These are phyloP conservation scores for Papiliotrema terrestris DNA, from an alignment of 1,284 basidiomycete genomes.

Conservation along the genomic window DNA sequence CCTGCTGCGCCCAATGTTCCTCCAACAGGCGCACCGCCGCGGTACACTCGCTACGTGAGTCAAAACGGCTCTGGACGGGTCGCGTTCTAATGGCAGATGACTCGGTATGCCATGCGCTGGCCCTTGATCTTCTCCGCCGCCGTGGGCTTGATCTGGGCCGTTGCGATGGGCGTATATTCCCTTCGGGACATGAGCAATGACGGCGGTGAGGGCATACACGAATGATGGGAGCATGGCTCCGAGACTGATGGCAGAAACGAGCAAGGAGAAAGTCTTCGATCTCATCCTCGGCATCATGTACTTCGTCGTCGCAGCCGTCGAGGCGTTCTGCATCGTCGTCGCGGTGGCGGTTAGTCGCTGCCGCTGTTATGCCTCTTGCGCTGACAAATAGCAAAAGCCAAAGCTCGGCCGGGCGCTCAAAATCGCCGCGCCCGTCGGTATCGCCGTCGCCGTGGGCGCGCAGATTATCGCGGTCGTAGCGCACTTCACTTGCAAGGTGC, in stretches of 20 bases:
- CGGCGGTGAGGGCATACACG: constrained; percentile 16
- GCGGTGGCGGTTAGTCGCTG: constrained; percentile 56
- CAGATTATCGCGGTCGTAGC: constrained; percentile 59
- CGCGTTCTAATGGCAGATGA: constrained; percentile 14
- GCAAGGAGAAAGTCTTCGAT: constrained; percentile 24
- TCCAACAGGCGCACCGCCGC: background rate
- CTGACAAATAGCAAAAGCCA: constrained; percentile 57
- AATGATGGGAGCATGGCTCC: background rate
- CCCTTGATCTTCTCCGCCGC: constrained; percentile 30
- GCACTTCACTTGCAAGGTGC: constrained; percentile 65
- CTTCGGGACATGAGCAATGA: constrained; percentile 18
- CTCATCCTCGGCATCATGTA: constrained; percentile 35
- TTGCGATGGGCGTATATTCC: constrained; percentile 27
- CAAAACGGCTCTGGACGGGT: background rate
- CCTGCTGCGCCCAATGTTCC: too few relatives aligned
- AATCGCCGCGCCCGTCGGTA: constrained; percentile 55
- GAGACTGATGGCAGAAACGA: constrained; percentile 9
- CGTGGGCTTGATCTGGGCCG: constrained; percentile 34
- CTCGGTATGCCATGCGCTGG: constrained; percentile 36
- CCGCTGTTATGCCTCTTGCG: background rate
- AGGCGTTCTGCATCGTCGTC: constrained; percentile 59
- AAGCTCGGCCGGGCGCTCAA: constrained; percentile 58
- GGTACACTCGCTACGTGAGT: background rate
- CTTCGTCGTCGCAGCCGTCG: constrained; percentile 57
- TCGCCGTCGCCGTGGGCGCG: constrained; percentile 56